Evolutionary conservation across 768 basidiomycete genomes (phyloP), one percentile per base, ranked within the genome.

Genomic region (Mycena belliarum): DNA sequence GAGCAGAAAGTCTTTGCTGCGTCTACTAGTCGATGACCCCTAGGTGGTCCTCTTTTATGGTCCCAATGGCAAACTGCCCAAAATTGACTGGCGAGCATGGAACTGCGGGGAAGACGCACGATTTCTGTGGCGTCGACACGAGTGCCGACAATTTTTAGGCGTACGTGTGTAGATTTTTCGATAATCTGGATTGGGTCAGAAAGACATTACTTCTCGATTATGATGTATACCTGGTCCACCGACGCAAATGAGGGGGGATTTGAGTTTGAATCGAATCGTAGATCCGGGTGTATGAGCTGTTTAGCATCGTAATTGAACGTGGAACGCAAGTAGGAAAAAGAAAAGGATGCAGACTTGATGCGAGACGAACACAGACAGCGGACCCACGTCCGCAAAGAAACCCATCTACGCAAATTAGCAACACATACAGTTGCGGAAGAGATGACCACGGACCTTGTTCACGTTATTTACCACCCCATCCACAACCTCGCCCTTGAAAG

Each of bases 401-500:
- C 97, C 97, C 95, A 98, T 97, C 96, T 98, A 63, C 10, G 16
- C 24, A 14, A 2, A n/a, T n/a, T 40, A 24, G 24, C 14, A 18
- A 21, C 24, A 8, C 20, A 40, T 20, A 7, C 29, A 49, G 10
- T 7, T 16, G 25, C 32, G 15, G 28, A 52, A 26, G 33, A 14
- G 40, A 32, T 32, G 12, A n/a, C 3, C 23, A 51, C 86, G 66
- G 64, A 94, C 96, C 83, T 97, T 97, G 72, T 88, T 95, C 33
- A 99, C 97, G 59, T 92, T 95, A 66, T 88, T 89, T 18, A 99
- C 96, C 4, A 95, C 88, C 0, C 94, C 96, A 70, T 99, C 97
- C 18, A 99, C 91, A 5, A 98, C 96, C 70, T 99, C 96, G 11
- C 95, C 95, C 73, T 98, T 97, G 82, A 98, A 98, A n/a, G 97